Conservation (phyloP, 2,329 filamentous ascomycete genomes). For the Fusarium sp. region DNA sequence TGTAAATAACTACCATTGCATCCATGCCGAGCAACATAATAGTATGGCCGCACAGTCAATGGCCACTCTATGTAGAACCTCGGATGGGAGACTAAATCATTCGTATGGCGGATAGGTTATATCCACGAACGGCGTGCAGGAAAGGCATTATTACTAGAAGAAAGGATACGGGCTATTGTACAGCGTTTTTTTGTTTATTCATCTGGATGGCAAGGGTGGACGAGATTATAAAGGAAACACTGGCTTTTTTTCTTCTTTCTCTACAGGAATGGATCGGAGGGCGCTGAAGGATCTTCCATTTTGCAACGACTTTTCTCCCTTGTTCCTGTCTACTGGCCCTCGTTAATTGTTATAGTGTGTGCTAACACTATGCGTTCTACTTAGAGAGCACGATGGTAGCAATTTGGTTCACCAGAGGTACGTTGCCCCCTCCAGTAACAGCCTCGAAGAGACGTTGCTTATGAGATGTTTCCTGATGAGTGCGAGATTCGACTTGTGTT, state of each 20-base stretch:
- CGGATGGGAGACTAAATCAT: slow-evolving; percentile 3
- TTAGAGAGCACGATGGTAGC: slow-evolving; percentile 26
- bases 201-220: slow-evolving; percentile 23
- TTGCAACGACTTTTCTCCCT: slow-evolving; percentile 35
- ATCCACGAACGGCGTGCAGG: not conserved
- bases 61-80: slow-evolving; percentile 11
- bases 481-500: not conserved
- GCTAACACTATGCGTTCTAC: slow-evolving; percentile 33
- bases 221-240: slow-evolving; percentile 24
- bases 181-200: slow-evolving; percentile 21
- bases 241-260: slow-evolving; percentile 4
- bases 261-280: slow-evolving; percentile 20
- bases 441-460: slow-evolving; percentile 1
- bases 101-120: slow-evolving; percentile 11
- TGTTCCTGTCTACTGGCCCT: slow-evolving; percentile 13
- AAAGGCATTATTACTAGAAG: slow-evolving; percentile 5
- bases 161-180: slow-evolving; percentile 24
- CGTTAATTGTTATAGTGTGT: slow-evolving; percentile 27
- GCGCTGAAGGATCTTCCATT: slow-evolving; percentile 34
- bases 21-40: slow-evolving; percentile 26
- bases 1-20: slow-evolving; percentile 45
- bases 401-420: slow-evolving; percentile 38
- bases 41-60: slow-evolving; percentile 18
- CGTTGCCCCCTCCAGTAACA: slow-evolving; percentile 20
- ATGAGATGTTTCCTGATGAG: not conserved